Base-by-base conservation (phyloP, 2,329 filamentous ascomycete genomes). In the Aspergillus spinulosporus region DNA sequence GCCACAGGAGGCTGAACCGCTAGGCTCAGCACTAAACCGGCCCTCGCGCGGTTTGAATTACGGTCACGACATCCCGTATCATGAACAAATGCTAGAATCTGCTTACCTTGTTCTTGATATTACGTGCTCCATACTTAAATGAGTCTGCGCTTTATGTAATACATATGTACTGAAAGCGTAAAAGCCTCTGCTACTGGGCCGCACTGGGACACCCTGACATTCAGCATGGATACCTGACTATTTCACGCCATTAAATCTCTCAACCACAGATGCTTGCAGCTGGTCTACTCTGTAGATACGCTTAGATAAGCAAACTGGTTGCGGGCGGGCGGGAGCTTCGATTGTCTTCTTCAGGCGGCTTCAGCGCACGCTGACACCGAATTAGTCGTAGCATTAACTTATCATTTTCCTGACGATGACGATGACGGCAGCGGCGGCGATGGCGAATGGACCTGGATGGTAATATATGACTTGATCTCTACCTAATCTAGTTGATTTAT, bases 1-100 rank as follows among this genome's bases (percentile, higher is more conserved):
- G 91, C 91, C 49, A 92, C 87, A 15, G 89, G 89, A 11, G 80
- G 77, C 52, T 87, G 72, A 50, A 29, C 14, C 11, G 46, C 11
- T 49, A 12, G 11, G 31, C 31, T 34, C 6, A 11, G 31, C 31
- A 21, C 12, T 42, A 14, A 42, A 14, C n/a, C 37, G 15, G 15
- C 37, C 12, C 21, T 21, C 21, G 21, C 21, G 21, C 21, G 21
- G 12, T 36, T 8, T 36, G 21, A 21, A 21, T 21, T 21, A 21
- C 21, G 21, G 21, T 21, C 21, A 21, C 21, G 21, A 21, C 34
- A 36, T 36, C 34, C 8, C 34, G 34, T 36, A 36, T 36, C 7
- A 36, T 8, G 34, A 8, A 12, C 34, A 12, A 12, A 40, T 40
- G 11, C 43, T 31, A 12, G 28, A 14, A 45, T 28, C 9, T n/a